These are phyloP conservation scores for Phytophthora colocasiae DNA, from an alignment of 352 stramenopile species.

Conservation along the genomic window DNA sequence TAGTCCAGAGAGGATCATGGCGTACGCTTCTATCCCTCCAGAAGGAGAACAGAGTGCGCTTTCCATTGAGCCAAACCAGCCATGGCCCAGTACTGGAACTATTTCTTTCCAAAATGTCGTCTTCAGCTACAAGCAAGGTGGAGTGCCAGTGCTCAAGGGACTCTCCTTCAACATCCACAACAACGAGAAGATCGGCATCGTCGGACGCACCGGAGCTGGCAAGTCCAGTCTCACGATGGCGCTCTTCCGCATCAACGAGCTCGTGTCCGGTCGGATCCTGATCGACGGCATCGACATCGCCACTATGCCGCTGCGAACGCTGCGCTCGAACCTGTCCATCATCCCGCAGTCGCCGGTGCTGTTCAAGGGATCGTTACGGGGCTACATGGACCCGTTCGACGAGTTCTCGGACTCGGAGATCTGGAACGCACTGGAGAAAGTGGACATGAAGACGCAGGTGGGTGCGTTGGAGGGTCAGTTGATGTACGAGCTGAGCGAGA, in stretches of 20 bases:
- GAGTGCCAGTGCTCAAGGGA: conserved; percentile 11
- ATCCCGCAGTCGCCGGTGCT: conserved; percentile 81
- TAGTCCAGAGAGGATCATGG: conserved; percentile 50
- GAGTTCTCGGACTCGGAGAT: conserved; percentile 82
- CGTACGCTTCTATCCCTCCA: conserved; percentile 45
- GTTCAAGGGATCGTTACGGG: conserved; percentile 89
- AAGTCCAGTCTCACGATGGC: conserved; percentile 89
- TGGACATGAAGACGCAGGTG: conserved; percentile 61
- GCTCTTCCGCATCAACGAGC: conserved; percentile 89
- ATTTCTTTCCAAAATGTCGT: conserved; percentile 77
- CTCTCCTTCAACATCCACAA: too few relatives aligned
- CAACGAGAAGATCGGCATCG: conserved; percentile 41
- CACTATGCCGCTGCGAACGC: conserved; percentile 34
- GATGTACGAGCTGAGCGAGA: not conserved
- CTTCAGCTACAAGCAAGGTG: conserved; percentile 80
- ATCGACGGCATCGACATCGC: conserved; percentile 54
- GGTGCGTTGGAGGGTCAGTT: not conserved
- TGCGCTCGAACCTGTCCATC: conserved; percentile 40
- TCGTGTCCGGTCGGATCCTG: conserved; percentile 49
- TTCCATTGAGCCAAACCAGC: conserved; percentile 25
- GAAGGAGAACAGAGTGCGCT: conserved; percentile 28
- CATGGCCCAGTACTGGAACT: conserved; percentile 71
- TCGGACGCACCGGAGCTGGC: conserved; percentile 86
- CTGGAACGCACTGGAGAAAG: conserved; percentile 70
- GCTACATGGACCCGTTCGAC: conserved; percentile 91